phyloP scores from a whole-genome alignment of 2,329 filamentous ascomycete genomes.

The Chaetomiaceae sp. region DNA sequence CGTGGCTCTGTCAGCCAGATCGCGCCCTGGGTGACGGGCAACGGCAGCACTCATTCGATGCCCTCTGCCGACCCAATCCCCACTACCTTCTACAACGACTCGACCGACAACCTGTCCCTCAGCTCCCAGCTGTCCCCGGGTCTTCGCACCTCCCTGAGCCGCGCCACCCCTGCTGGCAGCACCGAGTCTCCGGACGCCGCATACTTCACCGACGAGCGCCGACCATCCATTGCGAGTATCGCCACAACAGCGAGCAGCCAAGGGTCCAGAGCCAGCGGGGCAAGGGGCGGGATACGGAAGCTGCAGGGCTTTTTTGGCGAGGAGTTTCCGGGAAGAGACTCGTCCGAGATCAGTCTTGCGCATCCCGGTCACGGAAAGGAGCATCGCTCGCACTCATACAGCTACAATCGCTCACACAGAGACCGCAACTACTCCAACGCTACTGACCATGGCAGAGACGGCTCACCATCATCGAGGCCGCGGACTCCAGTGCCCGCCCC shows the following conservation, averaged over 20 bases:
- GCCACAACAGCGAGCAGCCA: constrained; percentile 77
- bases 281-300: constrained; percentile 71
- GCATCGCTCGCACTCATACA: constrained; percentile 59
- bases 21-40: constrained; percentile 54
- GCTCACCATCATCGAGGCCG: constrained; percentile 73
- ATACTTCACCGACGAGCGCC: constrained; percentile 65
- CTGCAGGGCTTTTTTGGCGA: constrained; percentile 91
- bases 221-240: constrained; percentile 84
- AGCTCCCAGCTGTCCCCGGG: constrained; percentile 65
- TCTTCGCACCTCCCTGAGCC: constrained; percentile 50
- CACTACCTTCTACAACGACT: constrained; percentile 69
- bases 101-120: constrained; percentile 61
- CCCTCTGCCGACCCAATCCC: constrained; percentile 34
- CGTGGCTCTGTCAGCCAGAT: constrained; percentile 50
- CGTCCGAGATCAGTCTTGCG: constrained; percentile 65
- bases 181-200: constrained; percentile 58
- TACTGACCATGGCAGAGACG: constrained; percentile 66
- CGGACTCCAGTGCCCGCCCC: constrained; percentile 82
- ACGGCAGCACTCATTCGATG: constrained; percentile 34
- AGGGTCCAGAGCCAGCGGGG: constrained; percentile 69
- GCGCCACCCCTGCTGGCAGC: constrained; percentile 38
- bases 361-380: constrained; percentile 50
- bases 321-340: constrained; percentile 70
- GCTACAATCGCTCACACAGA: constrained; percentile 55
- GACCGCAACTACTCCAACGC: constrained; percentile 78